These are phyloP conservation scores for Gossypium rotundifolium DNA, from an alignment of 345 rosid genomes.

Conservation along the genomic window DNA sequence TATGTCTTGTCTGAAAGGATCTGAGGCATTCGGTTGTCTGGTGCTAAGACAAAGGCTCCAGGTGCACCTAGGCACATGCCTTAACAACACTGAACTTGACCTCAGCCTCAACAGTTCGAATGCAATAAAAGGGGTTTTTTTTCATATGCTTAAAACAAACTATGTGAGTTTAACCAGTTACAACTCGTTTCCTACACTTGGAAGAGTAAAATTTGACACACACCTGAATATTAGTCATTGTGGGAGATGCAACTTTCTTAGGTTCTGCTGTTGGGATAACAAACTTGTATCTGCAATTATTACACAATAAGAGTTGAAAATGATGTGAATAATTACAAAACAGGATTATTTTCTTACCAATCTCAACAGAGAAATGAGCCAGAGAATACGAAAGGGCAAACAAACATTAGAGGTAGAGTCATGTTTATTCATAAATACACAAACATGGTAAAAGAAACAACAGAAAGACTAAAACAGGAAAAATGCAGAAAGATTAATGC, in stretches of 20 bases:
- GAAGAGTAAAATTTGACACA: conserved; percentile 1
- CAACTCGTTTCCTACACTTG: neutral
- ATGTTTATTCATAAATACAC: neutral
- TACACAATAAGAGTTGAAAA: conserved; percentile 13
- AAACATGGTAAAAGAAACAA: neutral
- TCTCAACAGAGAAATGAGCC: conserved; percentile 7
- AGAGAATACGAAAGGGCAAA: neutral
- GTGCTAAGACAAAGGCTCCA: neutral
- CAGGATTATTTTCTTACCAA: neutral
- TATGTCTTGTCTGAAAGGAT: neutral
- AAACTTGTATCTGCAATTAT: conserved; percentile 67
- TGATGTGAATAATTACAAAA: neutral
- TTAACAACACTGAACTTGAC: neutral
- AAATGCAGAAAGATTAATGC: neutral
- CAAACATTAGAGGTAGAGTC: neutral
- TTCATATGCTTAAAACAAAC: neutral
- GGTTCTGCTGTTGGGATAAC: conserved; percentile 82
- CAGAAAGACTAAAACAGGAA: neutral
- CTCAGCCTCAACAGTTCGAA: neutral
- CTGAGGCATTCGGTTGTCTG: neutral
- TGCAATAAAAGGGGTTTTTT: neutral
- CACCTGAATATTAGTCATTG: conserved; percentile 85
- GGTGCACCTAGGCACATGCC: neutral
- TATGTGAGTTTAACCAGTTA: neutral
- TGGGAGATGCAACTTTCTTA: conserved; percentile 71